phyloP scores from a whole-genome alignment of 106 monocot genomes.

The Cymbidium sinense region DNA sequence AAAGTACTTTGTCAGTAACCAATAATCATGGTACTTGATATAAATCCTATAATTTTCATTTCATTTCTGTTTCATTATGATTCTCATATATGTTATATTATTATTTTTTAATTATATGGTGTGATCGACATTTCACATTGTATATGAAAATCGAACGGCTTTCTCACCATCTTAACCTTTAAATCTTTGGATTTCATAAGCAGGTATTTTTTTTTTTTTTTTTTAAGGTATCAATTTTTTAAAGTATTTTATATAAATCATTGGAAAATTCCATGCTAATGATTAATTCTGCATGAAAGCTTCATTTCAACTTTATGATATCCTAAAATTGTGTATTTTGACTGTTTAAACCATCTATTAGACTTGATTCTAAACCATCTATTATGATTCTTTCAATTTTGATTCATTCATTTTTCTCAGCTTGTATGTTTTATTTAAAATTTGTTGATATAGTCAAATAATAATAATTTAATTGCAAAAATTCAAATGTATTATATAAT shows the following conservation, averaged over 20 bases:
- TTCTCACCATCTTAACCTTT: conserved; percentile 70
- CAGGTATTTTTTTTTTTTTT: conserved; percentile 26
- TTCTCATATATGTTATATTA: not conserved
- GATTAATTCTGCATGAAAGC: no score
- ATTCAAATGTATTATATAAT: no score
- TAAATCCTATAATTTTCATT: not conserved
- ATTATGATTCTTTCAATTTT: no score
- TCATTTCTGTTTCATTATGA: not conserved
- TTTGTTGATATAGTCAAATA: no score
- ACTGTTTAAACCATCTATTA: no score
- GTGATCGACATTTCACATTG: conserved; percentile 54
- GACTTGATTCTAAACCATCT: no score
- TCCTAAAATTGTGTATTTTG: no score
- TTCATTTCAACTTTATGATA: no score
- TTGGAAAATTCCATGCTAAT: no score
- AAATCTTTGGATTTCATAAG: conserved; percentile 41
- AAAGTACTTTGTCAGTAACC: conserved; percentile 70
- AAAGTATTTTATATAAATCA: not conserved
- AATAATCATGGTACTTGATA: conserved; percentile 65
- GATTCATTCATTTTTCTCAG: no score
- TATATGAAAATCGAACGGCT: conserved; percentile 70
- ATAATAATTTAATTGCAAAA: no score
- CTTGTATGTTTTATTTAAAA: no score
- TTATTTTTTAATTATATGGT: conserved; percentile 14
- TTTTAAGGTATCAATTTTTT: not conserved